Evolutionary conservation across 1,284 basidiomycete species (phyloP).

Genomic region (Puccinia hordei): DNA sequence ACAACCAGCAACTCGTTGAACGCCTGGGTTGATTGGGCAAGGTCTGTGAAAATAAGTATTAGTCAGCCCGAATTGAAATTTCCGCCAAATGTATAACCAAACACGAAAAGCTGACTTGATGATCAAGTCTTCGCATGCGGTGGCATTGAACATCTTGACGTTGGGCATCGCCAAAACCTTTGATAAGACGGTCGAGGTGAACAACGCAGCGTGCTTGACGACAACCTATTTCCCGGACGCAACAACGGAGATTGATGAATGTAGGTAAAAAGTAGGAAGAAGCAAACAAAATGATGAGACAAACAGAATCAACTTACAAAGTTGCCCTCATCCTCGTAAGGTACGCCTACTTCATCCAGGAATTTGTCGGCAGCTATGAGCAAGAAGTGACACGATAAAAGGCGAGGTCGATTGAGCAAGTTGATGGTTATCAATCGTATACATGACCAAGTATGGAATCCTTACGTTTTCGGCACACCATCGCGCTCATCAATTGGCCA

Average conservation of each 20-base stretch:
- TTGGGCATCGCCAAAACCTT: slow-evolving; percentile 71
- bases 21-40: slow-evolving; percentile 64
- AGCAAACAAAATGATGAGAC: slow-evolving; percentile 54
- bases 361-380: slow-evolving; percentile 69
- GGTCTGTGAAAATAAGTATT: slow-evolving; percentile 59
- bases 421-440: background rate
- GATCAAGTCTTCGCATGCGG: slow-evolving; percentile 55
- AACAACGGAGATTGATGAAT: background rate
- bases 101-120: slow-evolving; percentile 57
- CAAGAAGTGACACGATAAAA: background rate
- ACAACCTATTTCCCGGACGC: slow-evolving; percentile 64
- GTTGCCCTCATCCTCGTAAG: slow-evolving; percentile 77
- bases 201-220: slow-evolving; percentile 77
- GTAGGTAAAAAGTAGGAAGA: background rate
- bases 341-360: slow-evolving; percentile 72
- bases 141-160: slow-evolving; percentile 64
- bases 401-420: slow-evolving; percentile 16
- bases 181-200: slow-evolving; percentile 76
- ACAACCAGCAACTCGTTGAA: slow-evolving; percentile 75
- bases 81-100: background rate
- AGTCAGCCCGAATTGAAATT: slow-evolving; percentile 61
- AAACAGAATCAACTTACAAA: slow-evolving; percentile 60
- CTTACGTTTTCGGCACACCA: slow-evolving; percentile 76
- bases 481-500: slow-evolving; percentile 79
- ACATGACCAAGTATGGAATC: background rate